Percentiles rank a stretch among this genome's conserved stretches.
Evolutionary conservation across 345 rosid species (phyloP).

Genomic region (Lepidium africanum): DNA sequence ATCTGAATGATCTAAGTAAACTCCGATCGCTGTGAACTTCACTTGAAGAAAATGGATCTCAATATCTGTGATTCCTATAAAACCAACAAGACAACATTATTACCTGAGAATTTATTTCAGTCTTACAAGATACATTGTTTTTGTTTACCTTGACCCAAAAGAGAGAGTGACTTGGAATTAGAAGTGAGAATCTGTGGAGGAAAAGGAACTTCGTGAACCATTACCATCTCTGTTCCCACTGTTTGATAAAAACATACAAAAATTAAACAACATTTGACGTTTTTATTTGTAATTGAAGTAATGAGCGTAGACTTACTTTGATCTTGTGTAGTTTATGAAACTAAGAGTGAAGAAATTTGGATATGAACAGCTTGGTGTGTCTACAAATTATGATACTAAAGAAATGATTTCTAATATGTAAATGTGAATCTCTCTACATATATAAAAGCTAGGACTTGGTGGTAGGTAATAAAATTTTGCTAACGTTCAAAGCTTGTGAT

Average conservation of each 20-base stretch:
- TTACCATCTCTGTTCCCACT: conserved; percentile 70
- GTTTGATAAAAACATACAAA: conserved; percentile 1
- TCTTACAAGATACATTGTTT: not conserved
- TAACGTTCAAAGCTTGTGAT: conserved; percentile 33
- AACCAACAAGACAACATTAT: not conserved
- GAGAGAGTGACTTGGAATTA: conserved; percentile 59
- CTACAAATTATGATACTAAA: not conserved
- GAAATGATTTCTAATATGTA: not conserved
- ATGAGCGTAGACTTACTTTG: not conserved
- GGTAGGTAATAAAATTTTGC: conserved; percentile 25
- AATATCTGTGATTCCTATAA: conserved; percentile 76
- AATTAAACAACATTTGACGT: too few species aligned
- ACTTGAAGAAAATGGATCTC: conserved; percentile 93
- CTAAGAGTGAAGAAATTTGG: not conserved
- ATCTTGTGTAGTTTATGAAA: not conserved
- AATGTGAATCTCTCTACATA: conserved; percentile 8
- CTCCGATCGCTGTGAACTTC: conserved; percentile 91
- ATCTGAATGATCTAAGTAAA: conserved; percentile 70
- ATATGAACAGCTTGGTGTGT: not conserved
- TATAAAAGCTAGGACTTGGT: not conserved
- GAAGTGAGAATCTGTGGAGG: conserved; percentile 48
- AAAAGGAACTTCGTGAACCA: conserved; percentile 68
- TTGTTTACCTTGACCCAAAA: conserved; percentile 60
- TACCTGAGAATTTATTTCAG: not conserved
- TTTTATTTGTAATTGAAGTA: too few species aligned